A percentile compares a stretch with the other conserved stretches of the same genome.
phyloP scores from a whole-genome alignment of 2,329 filamentous ascomycete species.

The Scedosporium apiospermum region DNA sequence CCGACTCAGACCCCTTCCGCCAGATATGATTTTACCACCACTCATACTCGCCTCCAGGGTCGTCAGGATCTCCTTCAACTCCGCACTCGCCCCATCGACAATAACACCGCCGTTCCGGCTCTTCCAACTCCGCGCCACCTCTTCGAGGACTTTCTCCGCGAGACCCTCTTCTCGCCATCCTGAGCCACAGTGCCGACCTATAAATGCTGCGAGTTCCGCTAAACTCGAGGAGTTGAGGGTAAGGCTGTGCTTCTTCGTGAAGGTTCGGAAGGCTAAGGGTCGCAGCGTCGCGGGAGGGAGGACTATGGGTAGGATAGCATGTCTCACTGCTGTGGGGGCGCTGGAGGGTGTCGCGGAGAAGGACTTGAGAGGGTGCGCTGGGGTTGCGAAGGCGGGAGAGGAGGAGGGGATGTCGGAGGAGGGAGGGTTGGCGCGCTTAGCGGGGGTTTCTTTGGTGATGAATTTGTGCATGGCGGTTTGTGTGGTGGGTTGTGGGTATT shows the following conservation, averaged over 20 bases:
- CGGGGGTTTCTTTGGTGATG: slow-evolving; percentile 10
- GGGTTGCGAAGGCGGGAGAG: slow-evolving; percentile 83
- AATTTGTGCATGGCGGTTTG: slow-evolving; percentile 9
- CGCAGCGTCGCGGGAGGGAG: slow-evolving; percentile 79
- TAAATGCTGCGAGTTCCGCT: slow-evolving; percentile 75
- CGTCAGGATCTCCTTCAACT: slow-evolving; percentile 74
- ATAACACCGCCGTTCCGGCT: slow-evolving; percentile 81
- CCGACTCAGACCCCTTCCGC: slow-evolving; percentile 44
- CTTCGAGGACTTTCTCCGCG: slow-evolving; percentile 85
- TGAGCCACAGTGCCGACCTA: slow-evolving; percentile 87
- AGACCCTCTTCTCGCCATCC: slow-evolving; percentile 94
- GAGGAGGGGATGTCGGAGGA: slow-evolving; percentile 70
- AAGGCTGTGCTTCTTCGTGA: slow-evolving; percentile 95
- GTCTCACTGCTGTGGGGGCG: slow-evolving; percentile 27
- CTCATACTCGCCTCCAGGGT: slow-evolving; percentile 80
- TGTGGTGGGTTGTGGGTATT: neutral
- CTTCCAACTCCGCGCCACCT: slow-evolving; percentile 88
- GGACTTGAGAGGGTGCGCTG: slow-evolving; percentile 65
- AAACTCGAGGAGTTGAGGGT: slow-evolving; percentile 83
- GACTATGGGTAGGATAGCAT: slow-evolving; percentile 72
- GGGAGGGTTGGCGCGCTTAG: slow-evolving; percentile 15
- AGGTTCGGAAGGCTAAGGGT: slow-evolving; percentile 86
- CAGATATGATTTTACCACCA: slow-evolving; percentile 60
- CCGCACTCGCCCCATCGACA: slow-evolving; percentile 69
- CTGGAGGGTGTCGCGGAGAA: slow-evolving; percentile 44